Percentiles rank a stretch among this genome's conserved stretches.
Conservation (phyloP, 441 rosid genomes). For the Pelargonium citronellum region DNA sequence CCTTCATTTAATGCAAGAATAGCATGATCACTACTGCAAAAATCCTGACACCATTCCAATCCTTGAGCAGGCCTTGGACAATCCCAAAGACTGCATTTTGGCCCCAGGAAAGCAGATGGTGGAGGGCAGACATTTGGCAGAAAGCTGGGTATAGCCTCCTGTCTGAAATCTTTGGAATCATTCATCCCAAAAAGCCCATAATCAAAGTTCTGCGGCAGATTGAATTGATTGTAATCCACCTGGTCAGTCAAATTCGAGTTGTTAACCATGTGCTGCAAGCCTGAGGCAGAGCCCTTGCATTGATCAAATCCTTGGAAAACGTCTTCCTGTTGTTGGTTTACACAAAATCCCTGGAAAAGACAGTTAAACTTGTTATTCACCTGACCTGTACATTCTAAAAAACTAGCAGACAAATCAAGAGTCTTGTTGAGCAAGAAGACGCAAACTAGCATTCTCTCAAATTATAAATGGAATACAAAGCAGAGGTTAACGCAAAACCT, state of each 20-base stretch:
- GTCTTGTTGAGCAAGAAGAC: not conserved
- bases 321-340: constrained; percentile 29
- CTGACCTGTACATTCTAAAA: not conserved
- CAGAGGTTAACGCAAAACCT: not conserved
- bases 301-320: constrained; percentile 42
- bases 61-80: constrained; percentile 61
- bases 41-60: constrained; percentile 41
- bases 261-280: constrained; percentile 29
- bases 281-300: constrained; percentile 29
- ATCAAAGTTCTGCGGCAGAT: constrained; percentile 39
- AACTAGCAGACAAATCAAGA: not conserved
- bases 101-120: constrained; percentile 58
- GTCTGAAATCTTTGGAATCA: constrained; percentile 28
- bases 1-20: constrained; percentile 43
- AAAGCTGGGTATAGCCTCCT: constrained; percentile 28
- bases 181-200: constrained; percentile 32
- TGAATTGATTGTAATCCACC: constrained; percentile 42
- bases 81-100: constrained; percentile 67
- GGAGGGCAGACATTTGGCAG: constrained; percentile 45
- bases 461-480: not conserved
- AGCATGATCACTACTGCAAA: constrained; percentile 54
- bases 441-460: not conserved
- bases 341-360: constrained; percentile 36
- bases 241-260: constrained; percentile 38
- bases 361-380: not conserved